Evolutionary conservation across 305 asterid species (phyloP).

Genomic region (Fraxinus angustifolia): DNA sequence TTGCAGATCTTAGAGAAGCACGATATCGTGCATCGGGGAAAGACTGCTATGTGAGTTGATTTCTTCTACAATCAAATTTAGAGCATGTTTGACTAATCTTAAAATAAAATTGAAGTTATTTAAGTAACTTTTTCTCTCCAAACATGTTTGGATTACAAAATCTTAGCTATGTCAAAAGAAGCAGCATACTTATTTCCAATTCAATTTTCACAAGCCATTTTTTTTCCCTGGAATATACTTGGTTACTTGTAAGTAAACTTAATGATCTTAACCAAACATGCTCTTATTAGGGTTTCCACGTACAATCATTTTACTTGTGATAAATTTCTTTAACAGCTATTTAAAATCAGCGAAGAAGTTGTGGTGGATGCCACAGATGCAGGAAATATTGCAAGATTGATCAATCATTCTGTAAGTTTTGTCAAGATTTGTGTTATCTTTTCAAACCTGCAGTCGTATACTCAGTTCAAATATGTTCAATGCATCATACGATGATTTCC

Average conservation of each 20-base stretch:
- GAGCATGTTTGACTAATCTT: neutral
- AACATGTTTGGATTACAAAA: neutral
- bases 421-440: neutral
- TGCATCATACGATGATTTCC: neutral
- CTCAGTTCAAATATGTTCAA: neutral
- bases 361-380: conserved; percentile 97
- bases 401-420: conserved; percentile 84
- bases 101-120: neutral
- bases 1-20: conserved; percentile 95
- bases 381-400: conserved; percentile 93
- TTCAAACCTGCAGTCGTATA: neutral
- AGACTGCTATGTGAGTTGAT: conserved; percentile 79
- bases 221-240: neutral
- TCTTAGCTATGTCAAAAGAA: neutral
- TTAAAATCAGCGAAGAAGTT: conserved; percentile 95
- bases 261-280: neutral
- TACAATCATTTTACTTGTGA: neutral
- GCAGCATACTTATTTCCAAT: neutral
- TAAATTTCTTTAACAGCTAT: conserved; percentile 52
- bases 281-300: conserved; percentile 1
- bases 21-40: conserved; percentile 75
- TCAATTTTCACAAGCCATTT: neutral
- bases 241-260: neutral
- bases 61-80: neutral
- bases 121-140: neutral